Base-by-base conservation (phyloP, 2,329 filamentous ascomycete genomes). In the Trichoderma harzianum region DNA sequence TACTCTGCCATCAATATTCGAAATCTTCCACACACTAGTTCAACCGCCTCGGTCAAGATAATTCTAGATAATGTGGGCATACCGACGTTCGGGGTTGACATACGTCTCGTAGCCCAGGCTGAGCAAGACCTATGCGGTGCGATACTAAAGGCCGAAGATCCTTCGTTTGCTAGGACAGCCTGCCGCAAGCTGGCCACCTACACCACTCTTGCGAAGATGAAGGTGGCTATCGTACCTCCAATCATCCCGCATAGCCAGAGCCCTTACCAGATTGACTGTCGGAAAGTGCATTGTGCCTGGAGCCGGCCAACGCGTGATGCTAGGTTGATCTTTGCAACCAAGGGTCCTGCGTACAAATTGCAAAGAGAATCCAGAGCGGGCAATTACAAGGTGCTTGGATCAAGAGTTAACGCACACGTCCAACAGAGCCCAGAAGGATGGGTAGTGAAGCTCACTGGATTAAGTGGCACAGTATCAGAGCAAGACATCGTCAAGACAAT, bases 261-360 rank as follows among this genome's bases (percentile, higher is more conserved):
- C 43, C 73, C 77, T n/a, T 76, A 76, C 5, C 77, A 77, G 0
- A 77, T 83, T 0, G 80, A 83, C 21, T 78, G 77, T 55, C 80
- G 76, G 61, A 79, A 80, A 55, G 76, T 84, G 0, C 76, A 78
- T 34, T 78, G 77, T 34, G 82, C 81, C 10, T 84, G 82, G 82
- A 78, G 82, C 69, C 78, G 77, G 24, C 74, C 81, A 10, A 74
- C 57, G 7, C 76, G 72, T 14, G 76, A 74, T 1, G 79, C 70
- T 0, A 79, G 74, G 74, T 73, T 83, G 5, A 78, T 76, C 24
- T 83, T 81, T 68, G 72, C 66, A 4, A 70, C 18, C 21, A 39
- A 43, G 3, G 51, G 43, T 1, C 62, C 75, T 28, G 70, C 70
- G 12, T 2, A 12, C 7, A 64, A 18, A 18, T 36, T 69, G 12